Evolutionary conservation across 345 rosid species (phyloP).

Genomic region (thale cress (Arabidopsis thaliana)): DNA sequence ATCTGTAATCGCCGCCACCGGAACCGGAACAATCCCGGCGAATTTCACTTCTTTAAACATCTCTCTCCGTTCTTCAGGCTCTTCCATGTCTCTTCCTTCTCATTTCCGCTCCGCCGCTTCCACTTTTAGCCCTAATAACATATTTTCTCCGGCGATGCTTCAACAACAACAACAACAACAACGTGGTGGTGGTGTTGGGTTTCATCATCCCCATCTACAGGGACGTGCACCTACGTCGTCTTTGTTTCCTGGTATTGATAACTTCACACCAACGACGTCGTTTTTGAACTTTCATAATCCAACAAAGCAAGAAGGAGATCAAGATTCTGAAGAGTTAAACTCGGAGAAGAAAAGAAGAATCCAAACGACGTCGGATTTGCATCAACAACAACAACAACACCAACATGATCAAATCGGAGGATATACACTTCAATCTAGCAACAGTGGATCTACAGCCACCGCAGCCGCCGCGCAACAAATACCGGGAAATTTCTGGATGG

Average conservation of each 20-base stretch:
- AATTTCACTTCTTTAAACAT: slow-evolving; percentile 92
- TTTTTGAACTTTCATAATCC: slow-evolving; percentile 77
- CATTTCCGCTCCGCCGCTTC: slow-evolving; percentile 69
- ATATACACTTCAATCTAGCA: slow-evolving; percentile 68
- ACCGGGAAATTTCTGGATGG: slow-evolving; percentile 95
- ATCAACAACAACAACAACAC: slow-evolving; percentile 20
- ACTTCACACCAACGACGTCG: slow-evolving; percentile 54
- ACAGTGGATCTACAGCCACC: slow-evolving; percentile 54
- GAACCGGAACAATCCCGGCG: slow-evolving; percentile 97
- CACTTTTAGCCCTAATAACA: slow-evolving; percentile 54
- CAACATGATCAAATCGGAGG: slow-evolving; percentile 71
- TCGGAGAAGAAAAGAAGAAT: slow-evolving; percentile 65
- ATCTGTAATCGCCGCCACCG: slow-evolving; percentile 95
- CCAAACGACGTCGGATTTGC: slow-evolving; percentile 49
- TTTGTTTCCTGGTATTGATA: slow-evolving; percentile 42
- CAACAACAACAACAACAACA: slow-evolving; percentile 35
- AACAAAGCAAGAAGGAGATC: slow-evolving; percentile 67
- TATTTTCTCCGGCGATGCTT: slow-evolving; percentile 32
- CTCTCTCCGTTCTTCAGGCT: slow-evolving; percentile 90
- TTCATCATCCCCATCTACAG: slow-evolving; percentile 33
- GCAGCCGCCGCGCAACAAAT: slow-evolving; percentile 70
- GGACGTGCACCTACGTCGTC: slow-evolving; percentile 46
- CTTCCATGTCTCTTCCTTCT: slow-evolving; percentile 86
- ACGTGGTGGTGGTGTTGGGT: slow-evolving; percentile 9
- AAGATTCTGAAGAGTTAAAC: slow-evolving; percentile 50